These are phyloP conservation scores for Hyaloperonospora brassicae DNA, from an alignment of 352 stramenopile species.

Conservation along the genomic window DNA sequence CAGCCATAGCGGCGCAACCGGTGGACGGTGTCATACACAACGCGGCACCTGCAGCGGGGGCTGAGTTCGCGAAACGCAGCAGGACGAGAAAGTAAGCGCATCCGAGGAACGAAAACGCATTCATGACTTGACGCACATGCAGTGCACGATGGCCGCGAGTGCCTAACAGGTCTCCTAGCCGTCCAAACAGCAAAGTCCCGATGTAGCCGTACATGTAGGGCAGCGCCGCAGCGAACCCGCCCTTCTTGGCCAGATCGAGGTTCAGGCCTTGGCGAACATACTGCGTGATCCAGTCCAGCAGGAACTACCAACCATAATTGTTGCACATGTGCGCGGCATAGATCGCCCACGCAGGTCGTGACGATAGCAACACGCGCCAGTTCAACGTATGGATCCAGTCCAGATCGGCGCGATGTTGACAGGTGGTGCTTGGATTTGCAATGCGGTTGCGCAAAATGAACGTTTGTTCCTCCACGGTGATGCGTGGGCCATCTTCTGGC, in stretches of 20 bases:
- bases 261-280: conserved; percentile 79
- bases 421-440: conserved; percentile 36
- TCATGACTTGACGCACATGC: conserved; percentile 72
- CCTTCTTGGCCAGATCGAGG: conserved; percentile 63
- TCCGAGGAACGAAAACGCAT: conserved; percentile 64
- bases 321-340: conserved; percentile 82
- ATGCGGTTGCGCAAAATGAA: conserved; percentile 67
- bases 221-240: conserved; percentile 52
- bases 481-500: conserved; percentile 55
- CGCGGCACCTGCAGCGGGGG: conserved; percentile 45
- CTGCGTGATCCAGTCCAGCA: conserved; percentile 82
- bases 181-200: conserved; percentile 64
- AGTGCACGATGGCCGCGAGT: conserved; percentile 56
- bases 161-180: conserved; percentile 56
- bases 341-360: conserved; percentile 66
- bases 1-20: conserved; percentile 59
- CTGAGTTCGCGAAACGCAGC: conserved; percentile 53
- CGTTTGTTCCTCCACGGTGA: conserved; percentile 43
- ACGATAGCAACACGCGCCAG: conserved; percentile 59
- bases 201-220: conserved; percentile 77
- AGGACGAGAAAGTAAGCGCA: conserved; percentile 64
- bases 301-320: conserved; percentile 86
- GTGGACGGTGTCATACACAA: conserved; percentile 74
- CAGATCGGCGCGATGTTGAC: conserved; percentile 31
- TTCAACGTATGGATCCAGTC: conserved; percentile 52